Conservation (phyloP, 495 filamentous ascomycete genomes). For the Emericellopsis terricola region DNA sequence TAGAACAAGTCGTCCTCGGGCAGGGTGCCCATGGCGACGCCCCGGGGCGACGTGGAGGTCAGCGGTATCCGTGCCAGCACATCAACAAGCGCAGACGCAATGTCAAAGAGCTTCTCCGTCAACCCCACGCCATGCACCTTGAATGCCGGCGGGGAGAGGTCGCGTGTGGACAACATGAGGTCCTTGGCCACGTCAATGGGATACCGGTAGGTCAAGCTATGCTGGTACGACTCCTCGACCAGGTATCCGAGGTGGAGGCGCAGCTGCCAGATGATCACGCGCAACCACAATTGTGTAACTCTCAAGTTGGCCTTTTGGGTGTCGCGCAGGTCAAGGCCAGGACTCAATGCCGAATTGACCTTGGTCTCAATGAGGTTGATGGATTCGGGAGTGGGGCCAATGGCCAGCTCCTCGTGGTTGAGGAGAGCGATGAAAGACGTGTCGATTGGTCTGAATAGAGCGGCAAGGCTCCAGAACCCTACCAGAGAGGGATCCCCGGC, state of each 20-base stretch:
- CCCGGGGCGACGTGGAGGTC: not conserved
- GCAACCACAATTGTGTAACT: slow-evolving; percentile 58
- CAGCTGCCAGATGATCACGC: slow-evolving; percentile 56
- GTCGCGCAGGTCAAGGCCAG: slow-evolving; percentile 39
- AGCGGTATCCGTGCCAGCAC: slow-evolving; percentile 21
- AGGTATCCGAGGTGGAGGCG: slow-evolving; percentile 17
- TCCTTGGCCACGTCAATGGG: slow-evolving; percentile 38
- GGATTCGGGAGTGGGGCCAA: slow-evolving; percentile 28
- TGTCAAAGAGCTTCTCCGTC: slow-evolving; percentile 37
- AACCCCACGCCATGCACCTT: slow-evolving; percentile 45
- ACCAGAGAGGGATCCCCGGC: slow-evolving; percentile 24
- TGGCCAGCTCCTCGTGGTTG: slow-evolving; percentile 35
- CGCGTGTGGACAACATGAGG: slow-evolving; percentile 32
- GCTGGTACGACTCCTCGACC: slow-evolving; percentile 11
- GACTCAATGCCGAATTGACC: slow-evolving; percentile 37
- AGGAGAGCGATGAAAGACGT: slow-evolving; percentile 44
- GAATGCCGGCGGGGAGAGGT: slow-evolving; percentile 31
- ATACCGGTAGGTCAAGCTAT: slow-evolving; percentile 20
- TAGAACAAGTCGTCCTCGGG: slow-evolving; percentile 3
- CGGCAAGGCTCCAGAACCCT: slow-evolving; percentile 42
- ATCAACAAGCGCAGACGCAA: slow-evolving; percentile 36
- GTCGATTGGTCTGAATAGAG: slow-evolving; percentile 49
- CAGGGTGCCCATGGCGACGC: not conserved
- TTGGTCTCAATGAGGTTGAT: slow-evolving; percentile 37
- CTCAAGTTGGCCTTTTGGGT: slow-evolving; percentile 53